Percentiles rank a stretch among this genome's conserved stretches.
Conservation (phyloP, 1,284 basidiomycete genomes). For the Neotropicomus parvogracilis region DNA sequence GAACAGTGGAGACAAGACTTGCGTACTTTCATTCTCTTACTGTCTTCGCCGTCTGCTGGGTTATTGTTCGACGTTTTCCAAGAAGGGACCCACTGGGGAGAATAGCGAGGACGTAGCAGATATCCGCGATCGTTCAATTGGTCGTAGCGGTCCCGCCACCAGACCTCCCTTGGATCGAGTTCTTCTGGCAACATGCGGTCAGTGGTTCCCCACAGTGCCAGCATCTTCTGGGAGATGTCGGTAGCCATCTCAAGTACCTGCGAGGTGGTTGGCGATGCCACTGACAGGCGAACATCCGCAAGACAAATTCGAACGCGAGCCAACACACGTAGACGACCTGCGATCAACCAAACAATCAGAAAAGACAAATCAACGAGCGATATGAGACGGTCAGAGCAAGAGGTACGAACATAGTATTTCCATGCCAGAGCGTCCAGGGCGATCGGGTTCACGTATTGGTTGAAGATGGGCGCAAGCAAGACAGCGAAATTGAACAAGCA, state of each 20-base stretch:
- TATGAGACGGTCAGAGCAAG: background rate
- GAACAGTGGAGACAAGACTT: background rate
- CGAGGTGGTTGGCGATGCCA: no score
- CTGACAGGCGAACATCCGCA: no score
- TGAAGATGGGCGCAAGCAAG: conserved; percentile 68
- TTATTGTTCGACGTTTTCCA: background rate
- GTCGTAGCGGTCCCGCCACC: background rate
- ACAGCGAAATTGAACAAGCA: conserved; percentile 69
- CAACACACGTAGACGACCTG: conserved; percentile 67
- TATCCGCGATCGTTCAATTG: background rate
- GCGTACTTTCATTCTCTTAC: no score
- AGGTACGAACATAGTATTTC: conserved; percentile 55
- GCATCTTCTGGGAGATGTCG: background rate
- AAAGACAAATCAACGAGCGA: background rate
- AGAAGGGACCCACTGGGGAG: background rate
- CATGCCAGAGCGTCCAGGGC: conserved; percentile 57
- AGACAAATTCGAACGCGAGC: conserved; percentile 61
- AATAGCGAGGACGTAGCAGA: background rate
- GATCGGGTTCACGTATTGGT: conserved; percentile 82
- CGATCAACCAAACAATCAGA: background rate
- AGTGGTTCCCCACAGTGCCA: background rate
- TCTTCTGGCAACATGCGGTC: background rate
- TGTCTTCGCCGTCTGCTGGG: background rate
- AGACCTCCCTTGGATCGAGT: background rate
- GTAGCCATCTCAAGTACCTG: no score